Conservation (phyloP, 352 stramenopile genomes). For the Aphanomyces stellatus region DNA sequence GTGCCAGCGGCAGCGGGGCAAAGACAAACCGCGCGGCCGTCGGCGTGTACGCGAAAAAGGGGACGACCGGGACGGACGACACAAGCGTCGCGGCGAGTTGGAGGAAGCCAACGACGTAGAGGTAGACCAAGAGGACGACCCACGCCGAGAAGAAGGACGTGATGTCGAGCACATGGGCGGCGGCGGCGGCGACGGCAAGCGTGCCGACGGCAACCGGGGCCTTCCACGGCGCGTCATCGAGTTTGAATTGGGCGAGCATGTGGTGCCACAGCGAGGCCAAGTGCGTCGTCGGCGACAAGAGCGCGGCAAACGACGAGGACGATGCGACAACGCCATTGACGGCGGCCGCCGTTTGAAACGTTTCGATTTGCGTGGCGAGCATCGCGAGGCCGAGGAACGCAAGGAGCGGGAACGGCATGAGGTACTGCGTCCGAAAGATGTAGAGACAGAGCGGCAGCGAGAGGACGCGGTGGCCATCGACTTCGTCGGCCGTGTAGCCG, state of each 20-base stretch:
- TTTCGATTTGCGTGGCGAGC: slow-evolving; percentile 45
- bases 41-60: not conserved
- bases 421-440: slow-evolving; percentile 38
- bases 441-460: slow-evolving; percentile 35
- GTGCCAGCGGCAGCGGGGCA: not conserved
- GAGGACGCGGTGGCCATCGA: slow-evolving; percentile 33
- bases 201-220: not conserved
- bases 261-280: slow-evolving; percentile 20
- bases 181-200: not conserved
- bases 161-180: not conserved
- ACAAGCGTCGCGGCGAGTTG: not conserved
- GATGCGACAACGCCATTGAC: no score
- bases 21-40: not conserved
- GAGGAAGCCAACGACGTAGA: slow-evolving; percentile 12
- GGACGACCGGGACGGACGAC: not conserved
- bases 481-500: slow-evolving; percentile 44
- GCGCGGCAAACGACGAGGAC: slow-evolving; percentile 46
- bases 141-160: not conserved
- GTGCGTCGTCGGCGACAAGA: slow-evolving; percentile 48
- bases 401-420: slow-evolving; percentile 48
- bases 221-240: not conserved
- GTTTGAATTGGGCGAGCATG: not conserved
- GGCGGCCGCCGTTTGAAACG: slow-evolving; percentile 44
- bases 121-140: slow-evolving; percentile 1
- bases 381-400: slow-evolving; percentile 57